phyloP scores from a whole-genome alignment of 345 rosid species.

The Populus euphratica region DNA sequence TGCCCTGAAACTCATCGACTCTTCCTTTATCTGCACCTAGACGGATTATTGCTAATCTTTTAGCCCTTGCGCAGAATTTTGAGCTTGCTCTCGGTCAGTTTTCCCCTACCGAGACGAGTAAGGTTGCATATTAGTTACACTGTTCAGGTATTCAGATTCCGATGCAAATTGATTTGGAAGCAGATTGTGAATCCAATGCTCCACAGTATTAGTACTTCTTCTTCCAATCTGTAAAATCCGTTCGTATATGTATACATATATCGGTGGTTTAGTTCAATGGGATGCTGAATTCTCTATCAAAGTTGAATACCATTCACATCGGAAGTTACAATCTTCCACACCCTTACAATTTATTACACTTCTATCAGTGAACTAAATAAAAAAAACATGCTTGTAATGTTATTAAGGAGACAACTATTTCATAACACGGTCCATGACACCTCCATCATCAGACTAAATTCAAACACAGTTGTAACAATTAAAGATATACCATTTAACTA shows the following conservation, averaged over 20 bases:
- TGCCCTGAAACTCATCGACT: background rate
- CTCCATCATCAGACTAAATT: no score
- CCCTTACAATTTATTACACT: background rate
- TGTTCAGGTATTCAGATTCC: background rate
- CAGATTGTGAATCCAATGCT: background rate
- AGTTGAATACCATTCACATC: background rate
- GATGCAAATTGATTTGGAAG: background rate
- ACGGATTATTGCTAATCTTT: no score
- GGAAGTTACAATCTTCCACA: background rate
- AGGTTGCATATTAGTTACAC: background rate
- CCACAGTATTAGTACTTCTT: background rate
- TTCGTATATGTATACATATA: no score
- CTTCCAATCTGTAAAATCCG: no score
- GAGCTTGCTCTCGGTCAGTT: background rate
- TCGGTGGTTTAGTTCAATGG: no score
- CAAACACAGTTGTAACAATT: background rate
- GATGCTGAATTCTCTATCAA: no score
- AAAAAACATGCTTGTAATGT: background rate
- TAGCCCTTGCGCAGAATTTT: no score
- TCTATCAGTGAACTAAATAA: background rate
- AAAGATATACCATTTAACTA: background rate
- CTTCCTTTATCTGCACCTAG: background rate
- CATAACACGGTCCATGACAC: background rate
- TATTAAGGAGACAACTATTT: background rate
- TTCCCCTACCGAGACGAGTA: background rate